Conservation (phyloP, 2,329 filamentous ascomycete genomes). For the Corinectria fuckeliana region DNA sequence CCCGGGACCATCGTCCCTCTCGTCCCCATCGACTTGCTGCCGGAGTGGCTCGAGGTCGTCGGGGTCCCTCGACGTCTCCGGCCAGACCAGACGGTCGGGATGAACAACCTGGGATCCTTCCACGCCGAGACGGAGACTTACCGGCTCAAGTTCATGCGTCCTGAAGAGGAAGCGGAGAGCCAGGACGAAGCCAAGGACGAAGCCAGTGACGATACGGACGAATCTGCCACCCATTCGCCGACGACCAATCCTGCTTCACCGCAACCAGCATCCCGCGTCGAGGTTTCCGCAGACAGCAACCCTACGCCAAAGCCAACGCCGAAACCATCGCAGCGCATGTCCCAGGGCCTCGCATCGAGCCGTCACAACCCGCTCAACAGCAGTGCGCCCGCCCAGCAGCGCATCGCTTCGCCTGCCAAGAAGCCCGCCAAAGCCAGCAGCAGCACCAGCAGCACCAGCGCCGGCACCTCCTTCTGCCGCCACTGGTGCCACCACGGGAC, state of each 20-base stretch:
- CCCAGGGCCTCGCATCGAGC: conserved; percentile 25
- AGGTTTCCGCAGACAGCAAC: background rate
- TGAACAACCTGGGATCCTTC: conserved; percentile 48
- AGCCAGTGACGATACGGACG: background rate
- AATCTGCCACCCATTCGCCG: conserved; percentile 4
- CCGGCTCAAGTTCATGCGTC: conserved; percentile 23
- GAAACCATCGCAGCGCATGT: background rate
- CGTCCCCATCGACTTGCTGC: conserved; percentile 61
- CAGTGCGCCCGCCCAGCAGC: background rate
- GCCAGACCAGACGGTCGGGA: conserved; percentile 45
- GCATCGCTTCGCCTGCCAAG: background rate
- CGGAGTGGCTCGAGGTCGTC: conserved; percentile 51
- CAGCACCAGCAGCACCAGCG: too few species aligned
- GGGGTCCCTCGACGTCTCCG: conserved; percentile 52
- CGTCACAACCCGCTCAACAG: conserved; percentile 24
- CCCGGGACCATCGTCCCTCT: conserved; percentile 56
- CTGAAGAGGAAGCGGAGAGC: conserved; percentile 1
- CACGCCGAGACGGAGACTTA: conserved; percentile 31
- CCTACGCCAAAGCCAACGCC: background rate
- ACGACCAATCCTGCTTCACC: background rate
- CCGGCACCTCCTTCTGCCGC: conserved; percentile 39
- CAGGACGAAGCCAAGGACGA: background rate
- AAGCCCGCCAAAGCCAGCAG: conserved; percentile 1
- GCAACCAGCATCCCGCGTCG: background rate
- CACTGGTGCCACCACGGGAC: conserved; percentile 57